phyloP scores from a whole-genome alignment of 2,329 filamentous ascomycete genomes.

The Xylariaceae sp. region DNA sequence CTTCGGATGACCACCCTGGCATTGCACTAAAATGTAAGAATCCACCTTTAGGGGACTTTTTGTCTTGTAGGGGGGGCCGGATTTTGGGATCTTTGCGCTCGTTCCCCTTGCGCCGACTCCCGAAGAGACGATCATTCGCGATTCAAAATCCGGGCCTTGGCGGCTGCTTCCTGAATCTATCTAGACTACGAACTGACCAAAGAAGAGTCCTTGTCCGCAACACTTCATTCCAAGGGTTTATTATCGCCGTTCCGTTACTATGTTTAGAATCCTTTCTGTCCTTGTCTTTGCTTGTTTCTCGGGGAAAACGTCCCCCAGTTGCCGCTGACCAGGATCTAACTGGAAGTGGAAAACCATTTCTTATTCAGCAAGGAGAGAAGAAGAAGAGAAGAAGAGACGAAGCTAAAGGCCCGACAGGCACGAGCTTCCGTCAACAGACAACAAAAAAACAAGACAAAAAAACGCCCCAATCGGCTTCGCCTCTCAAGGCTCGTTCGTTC shows the following conservation, averaged over 20 bases:
- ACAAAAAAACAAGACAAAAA: not conserved
- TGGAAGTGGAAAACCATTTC: slow-evolving; percentile 3
- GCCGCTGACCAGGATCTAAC: slow-evolving; percentile 6
- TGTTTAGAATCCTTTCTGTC: not conserved
- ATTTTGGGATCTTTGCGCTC: not conserved
- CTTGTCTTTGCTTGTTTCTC: not conserved
- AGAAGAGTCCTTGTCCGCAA: not conserved
- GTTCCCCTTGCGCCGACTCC: not conserved
- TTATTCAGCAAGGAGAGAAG: slow-evolving; percentile 2
- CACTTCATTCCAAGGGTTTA: not conserved
- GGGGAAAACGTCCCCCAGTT: not conserved
- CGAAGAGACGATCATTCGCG: not conserved
- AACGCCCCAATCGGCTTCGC: slow-evolving; percentile 7
- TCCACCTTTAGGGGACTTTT: no score
- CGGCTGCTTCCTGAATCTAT: not conserved
- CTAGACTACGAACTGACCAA: not conserved
- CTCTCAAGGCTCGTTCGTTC: not conserved
- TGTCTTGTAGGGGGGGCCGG: no score
- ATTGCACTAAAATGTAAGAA: no score
- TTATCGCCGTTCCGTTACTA: not conserved
- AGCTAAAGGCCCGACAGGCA: not conserved
- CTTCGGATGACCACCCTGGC: not conserved
- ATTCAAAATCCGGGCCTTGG: not conserved
- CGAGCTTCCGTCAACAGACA: not conserved
- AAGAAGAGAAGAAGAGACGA: not conserved